phyloP scores from a whole-genome alignment of 441 rosid genomes.

The Adansonia grandidieri region DNA sequence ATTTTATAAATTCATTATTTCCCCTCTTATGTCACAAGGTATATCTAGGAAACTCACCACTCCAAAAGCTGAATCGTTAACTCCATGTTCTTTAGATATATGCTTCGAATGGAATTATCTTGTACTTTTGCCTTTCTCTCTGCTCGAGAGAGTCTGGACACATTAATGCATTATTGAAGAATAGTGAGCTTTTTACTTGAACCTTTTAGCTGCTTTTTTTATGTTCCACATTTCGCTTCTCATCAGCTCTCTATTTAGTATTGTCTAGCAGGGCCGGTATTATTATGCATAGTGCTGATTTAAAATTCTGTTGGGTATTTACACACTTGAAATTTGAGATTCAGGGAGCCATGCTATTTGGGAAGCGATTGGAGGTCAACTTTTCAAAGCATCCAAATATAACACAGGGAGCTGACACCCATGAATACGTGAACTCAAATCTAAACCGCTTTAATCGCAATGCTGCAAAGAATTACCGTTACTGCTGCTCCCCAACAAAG shows the following conservation, averaged over 20 bases:
- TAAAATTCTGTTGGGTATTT: too few species aligned
- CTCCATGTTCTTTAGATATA: not conserved
- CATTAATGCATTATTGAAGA: not conserved
- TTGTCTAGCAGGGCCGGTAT: too few species aligned
- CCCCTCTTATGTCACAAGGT: not conserved
- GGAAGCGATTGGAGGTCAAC: slow-evolving; percentile 90
- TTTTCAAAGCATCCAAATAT: slow-evolving; percentile 89
- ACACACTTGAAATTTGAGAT: slow-evolving; percentile 17
- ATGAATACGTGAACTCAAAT: slow-evolving; percentile 77
- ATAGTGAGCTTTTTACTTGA: not conserved
- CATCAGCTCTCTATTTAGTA: too few species aligned
- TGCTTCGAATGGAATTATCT: not conserved
- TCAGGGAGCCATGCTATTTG: slow-evolving; percentile 93
- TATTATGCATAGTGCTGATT: too few species aligned
- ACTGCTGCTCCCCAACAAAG: slow-evolving; percentile 98
- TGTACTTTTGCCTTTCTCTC: not conserved
- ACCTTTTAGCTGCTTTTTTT: not conserved
- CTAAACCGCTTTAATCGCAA: slow-evolving; percentile 97
- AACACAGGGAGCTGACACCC: slow-evolving; percentile 90
- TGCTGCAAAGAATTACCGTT: slow-evolving; percentile 95
- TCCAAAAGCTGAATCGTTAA: not conserved
- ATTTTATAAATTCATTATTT: not conserved
- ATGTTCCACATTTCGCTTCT: not conserved
- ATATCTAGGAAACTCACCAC: not conserved
- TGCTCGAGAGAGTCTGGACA: not conserved